A percentile compares a stretch with the other conserved stretches of the same genome.
phyloP scores from a whole-genome alignment of 2,329 filamentous ascomycete genomes.

The Arthrobotrys sphaeroides region DNA sequence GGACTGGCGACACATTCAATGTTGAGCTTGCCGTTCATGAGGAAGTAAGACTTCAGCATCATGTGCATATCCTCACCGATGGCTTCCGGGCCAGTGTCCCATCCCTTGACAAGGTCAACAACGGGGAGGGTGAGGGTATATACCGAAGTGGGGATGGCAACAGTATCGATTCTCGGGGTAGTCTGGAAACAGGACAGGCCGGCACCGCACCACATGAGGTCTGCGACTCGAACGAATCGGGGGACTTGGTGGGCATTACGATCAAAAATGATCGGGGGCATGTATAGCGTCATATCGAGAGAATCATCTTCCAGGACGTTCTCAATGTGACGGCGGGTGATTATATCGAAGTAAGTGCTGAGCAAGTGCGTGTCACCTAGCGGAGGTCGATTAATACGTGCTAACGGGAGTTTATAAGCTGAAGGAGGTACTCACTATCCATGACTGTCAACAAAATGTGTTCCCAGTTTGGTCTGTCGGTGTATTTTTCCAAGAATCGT shows the following conservation, averaged over 20 bases:
- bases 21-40: conserved; percentile 74
- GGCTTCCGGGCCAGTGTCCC: conserved; percentile 75
- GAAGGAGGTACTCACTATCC: conserved; percentile 68
- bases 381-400: conserved; percentile 58
- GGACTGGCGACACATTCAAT: conserved; percentile 73
- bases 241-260: conserved; percentile 76
- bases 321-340: conserved; percentile 66
- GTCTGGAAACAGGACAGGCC: conserved; percentile 67
- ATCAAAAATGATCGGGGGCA: conserved; percentile 77
- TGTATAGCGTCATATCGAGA: conserved; percentile 72
- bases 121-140: conserved; percentile 75
- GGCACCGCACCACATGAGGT: conserved; percentile 76
- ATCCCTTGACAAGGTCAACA: conserved; percentile 75
- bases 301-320: conserved; percentile 71
- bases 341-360: conserved; percentile 72
- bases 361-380: conserved; percentile 76
- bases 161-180: conserved; percentile 59
- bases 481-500: conserved; percentile 72
- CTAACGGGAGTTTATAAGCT: not conserved
- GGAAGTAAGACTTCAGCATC: conserved; percentile 81
- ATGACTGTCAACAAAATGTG: conserved; percentile 76
- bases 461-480: conserved; percentile 64
- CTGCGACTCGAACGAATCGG: conserved; percentile 74
- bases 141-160: conserved; percentile 77
- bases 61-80: conserved; percentile 81